Evolutionary conservation across 306 rosid species (phyloP).

Genomic region (Arachis stenosperma): DNA sequence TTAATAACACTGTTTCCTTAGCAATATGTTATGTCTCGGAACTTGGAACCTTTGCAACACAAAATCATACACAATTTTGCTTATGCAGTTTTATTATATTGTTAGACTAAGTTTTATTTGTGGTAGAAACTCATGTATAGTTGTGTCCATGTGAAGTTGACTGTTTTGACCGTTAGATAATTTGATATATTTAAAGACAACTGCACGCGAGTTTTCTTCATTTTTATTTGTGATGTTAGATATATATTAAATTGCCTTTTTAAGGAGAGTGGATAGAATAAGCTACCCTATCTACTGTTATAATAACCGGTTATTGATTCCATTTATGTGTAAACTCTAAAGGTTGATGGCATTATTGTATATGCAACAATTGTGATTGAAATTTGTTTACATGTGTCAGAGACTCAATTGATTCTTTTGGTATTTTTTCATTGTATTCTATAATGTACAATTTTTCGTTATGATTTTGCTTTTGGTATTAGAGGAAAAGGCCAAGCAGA

Average conservation of each 20-base stretch:
- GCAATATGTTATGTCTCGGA: no score
- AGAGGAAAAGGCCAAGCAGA: constrained; percentile 81
- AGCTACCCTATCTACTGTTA: constrained; percentile 15
- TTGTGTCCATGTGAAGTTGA: no score
- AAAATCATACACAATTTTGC: no score
- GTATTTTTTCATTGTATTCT: background rate
- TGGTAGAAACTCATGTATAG: no score
- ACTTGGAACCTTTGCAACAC: no score
- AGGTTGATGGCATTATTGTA: background rate
- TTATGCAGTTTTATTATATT: no score
- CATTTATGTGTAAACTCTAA: background rate
- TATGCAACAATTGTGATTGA: constrained; percentile 6
- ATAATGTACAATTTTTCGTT: background rate
- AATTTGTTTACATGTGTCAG: constrained; percentile 7
- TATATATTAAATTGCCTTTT: constrained; percentile 20
- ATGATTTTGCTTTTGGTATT: constrained; percentile 35
- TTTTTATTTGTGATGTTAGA: constrained; percentile 6
- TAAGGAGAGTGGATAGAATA: constrained; percentile 28
- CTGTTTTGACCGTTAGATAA: no score
- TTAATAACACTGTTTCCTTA: no score
- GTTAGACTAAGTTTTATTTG: no score
- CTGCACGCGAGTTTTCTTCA: no score
- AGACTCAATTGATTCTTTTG: background rate
- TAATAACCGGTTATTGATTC: constrained; percentile 8
- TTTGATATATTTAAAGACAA: no score